Evolutionary conservation across 495 filamentous ascomycete genomes (phyloP).

Genomic region (Aspergillus taichungensis): DNA sequence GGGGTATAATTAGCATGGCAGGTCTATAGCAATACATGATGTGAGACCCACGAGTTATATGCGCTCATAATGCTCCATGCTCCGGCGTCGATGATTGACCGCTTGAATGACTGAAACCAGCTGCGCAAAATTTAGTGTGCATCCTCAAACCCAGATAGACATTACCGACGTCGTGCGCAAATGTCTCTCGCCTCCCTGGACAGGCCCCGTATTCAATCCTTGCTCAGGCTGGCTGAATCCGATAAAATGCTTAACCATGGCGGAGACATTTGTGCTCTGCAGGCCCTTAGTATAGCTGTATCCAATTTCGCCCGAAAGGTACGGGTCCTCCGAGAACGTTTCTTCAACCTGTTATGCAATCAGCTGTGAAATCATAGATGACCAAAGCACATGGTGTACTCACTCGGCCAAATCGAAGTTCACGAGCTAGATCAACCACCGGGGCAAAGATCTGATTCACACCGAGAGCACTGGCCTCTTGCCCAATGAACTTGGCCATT

Average conservation of each 20-base stretch:
- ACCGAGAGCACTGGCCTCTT: constrained; percentile 53
- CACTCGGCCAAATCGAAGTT: constrained; percentile 55
- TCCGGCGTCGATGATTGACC: constrained; percentile 58
- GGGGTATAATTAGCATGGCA: neutral
- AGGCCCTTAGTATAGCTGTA: constrained; percentile 51
- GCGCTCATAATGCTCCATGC: constrained; percentile 60
- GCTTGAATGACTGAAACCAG: constrained; percentile 57
- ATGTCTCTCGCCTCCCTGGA: constrained; percentile 60
- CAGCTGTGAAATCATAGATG: neutral
- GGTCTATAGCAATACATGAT: neutral
- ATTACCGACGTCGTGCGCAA: constrained; percentile 47
- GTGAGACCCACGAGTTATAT: constrained; percentile 45
- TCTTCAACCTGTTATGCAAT: constrained; percentile 47
- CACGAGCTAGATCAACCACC: constrained; percentile 56
- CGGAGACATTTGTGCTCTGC: constrained; percentile 53
- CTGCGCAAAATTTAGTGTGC: constrained; percentile 8
- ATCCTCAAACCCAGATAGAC: neutral
- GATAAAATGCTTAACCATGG: constrained; percentile 64
- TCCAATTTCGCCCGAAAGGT: constrained; percentile 53
- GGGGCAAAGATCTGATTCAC: constrained; percentile 63
- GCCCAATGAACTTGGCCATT: constrained; percentile 52
- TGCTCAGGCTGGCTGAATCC: constrained; percentile 58
- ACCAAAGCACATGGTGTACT: neutral
- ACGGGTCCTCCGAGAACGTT: constrained; percentile 56
- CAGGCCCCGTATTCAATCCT: constrained; percentile 59